Evolutionary conservation across 1,284 basidiomycete genomes (phyloP), one percentile per base, ranked within the genome.

Genomic region (Cerioporus squamosus): DNA sequence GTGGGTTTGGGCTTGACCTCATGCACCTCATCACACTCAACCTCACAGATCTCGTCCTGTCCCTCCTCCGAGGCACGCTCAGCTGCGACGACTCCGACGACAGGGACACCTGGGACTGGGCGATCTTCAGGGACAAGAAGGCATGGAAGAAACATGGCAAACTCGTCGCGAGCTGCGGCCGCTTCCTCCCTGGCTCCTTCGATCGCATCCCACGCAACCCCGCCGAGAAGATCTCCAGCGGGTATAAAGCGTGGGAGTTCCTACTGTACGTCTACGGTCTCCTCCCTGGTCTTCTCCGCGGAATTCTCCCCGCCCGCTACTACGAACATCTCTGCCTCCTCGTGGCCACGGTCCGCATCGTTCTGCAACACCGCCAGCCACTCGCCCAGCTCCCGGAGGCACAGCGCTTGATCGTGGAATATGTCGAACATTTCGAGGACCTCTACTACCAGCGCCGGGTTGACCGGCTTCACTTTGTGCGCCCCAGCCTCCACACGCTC

Each of bases 21-120:
- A 76, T 77, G 74, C 74, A 77, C 55, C 53, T 70, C 6, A 46
- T 59, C 14, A 17, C 63, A 9, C 55, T 75, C 4, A 51, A 42
- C 53, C 70, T 33, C 66, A 66, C 72, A 55, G 65, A 59, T 14
- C 52, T 59, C 7, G 9, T 59, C n/a, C 20, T 51, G 0, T 17
- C 23, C 0, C 43, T 54, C 4, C 33, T 51, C 9, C 52, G 48
- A 24, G 63, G 69, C 7, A 63, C 53, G 8, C 17, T 77, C 10
- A 43, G 69, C 0, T 74, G 72, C 47, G 71, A 71, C 5, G 17
- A 49, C 0, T 55, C 50, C 0, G 75, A 78, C 36, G 38, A 62
- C 33, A 66, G 50, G 12, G n/a, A 1, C 0, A 50, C 42, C 1
- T 81, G 78, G 79, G 57, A 65, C 8, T 81, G 75, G 75, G 72